phyloP scores from a whole-genome alignment of 495 filamentous ascomycete genomes.

The Penicillium bovifimosum region DNA sequence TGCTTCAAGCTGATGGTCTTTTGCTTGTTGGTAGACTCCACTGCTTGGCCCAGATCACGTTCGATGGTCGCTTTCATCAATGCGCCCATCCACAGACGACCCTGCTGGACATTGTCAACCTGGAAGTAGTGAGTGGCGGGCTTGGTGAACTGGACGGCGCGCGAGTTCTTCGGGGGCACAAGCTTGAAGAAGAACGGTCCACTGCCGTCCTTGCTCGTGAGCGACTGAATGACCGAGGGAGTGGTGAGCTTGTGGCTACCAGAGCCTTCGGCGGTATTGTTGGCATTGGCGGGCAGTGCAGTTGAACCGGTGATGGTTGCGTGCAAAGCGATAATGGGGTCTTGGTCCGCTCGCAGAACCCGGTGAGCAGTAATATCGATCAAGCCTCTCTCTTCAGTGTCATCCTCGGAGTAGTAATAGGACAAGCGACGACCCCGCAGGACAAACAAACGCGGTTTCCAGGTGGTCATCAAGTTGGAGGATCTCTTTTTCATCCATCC shows the following conservation, averaged over 20 bases:
- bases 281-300: slow-evolving; percentile 60
- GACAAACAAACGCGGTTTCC: slow-evolving; percentile 93
- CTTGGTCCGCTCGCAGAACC: slow-evolving; percentile 90
- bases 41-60: slow-evolving; percentile 69
- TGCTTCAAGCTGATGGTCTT: slow-evolving; percentile 87
- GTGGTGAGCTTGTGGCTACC: slow-evolving; percentile 20
- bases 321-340: slow-evolving; percentile 82
- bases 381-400: slow-evolving; percentile 85
- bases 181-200: slow-evolving; percentile 97
- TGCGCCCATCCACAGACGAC: slow-evolving; percentile 96
- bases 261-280: slow-evolving; percentile 44
- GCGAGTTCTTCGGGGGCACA: slow-evolving; percentile 81
- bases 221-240: slow-evolving; percentile 7
- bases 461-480: slow-evolving; percentile 89
- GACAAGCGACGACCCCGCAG: slow-evolving; percentile 84
- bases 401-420: slow-evolving; percentile 93
- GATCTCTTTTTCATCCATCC: slow-evolving; percentile 99
- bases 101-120: slow-evolving; percentile 80
- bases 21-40: slow-evolving; percentile 89
- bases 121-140: slow-evolving; percentile 97
- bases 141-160: slow-evolving; percentile 94
- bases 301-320: slow-evolving; percentile 86
- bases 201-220: slow-evolving; percentile 35
- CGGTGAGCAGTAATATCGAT: slow-evolving; percentile 98
- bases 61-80: slow-evolving; percentile 99